Base-by-base conservation (phyloP, 108 stramenopile genomes). In the Cyclostephanos tholiformis region DNA sequence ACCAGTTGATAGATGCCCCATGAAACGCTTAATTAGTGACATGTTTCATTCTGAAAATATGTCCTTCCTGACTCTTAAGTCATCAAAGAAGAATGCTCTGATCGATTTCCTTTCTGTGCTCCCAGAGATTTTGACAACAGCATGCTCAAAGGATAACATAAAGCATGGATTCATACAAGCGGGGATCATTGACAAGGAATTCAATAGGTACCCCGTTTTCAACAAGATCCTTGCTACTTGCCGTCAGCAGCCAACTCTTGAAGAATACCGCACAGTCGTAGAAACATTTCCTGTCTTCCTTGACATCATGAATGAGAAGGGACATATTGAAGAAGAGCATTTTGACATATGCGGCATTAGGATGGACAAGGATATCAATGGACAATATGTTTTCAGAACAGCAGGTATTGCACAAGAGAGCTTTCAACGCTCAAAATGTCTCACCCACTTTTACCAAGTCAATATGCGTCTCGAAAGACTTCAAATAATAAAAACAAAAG, bases 211-310 rank as follows among this genome's bases (percentile, higher is more conserved):
- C 38, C 67, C 67, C n/a, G 67, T 68, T n/a, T 26, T 68, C 25
- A 20, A 53, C n/a, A 68, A 68, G 67, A 68, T 68, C 12, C n/a
- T 68, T 14, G 53, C 30, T 17, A 68, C 67, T 38, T 68, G 67
- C 52, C 8, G 35, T 6, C 29, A 19, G 17, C 16, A 27, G 17
- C 53, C 56, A 36, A 19, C 46, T 19, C 30, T 19, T 22, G 30
- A 46, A 11, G 27, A 50, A 26, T 68, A 36, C 27, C 25, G 56
- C 9, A 55, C 14, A 4, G n/a, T 68, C 13, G 23, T 53, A 2
- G 26, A 16, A n/a, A 49, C 46, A 9, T 68, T 68, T 36, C 6
- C 17, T 5, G 26, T 6, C 10, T 55, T 68, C 10, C 22, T 55
- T 22, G 22, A 68, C 12, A 32, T 23, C 10, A 36, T 68, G 11